phyloP scores from a whole-genome alignment of 2,329 filamentous ascomycete species.

The Microsporum audouinii region DNA sequence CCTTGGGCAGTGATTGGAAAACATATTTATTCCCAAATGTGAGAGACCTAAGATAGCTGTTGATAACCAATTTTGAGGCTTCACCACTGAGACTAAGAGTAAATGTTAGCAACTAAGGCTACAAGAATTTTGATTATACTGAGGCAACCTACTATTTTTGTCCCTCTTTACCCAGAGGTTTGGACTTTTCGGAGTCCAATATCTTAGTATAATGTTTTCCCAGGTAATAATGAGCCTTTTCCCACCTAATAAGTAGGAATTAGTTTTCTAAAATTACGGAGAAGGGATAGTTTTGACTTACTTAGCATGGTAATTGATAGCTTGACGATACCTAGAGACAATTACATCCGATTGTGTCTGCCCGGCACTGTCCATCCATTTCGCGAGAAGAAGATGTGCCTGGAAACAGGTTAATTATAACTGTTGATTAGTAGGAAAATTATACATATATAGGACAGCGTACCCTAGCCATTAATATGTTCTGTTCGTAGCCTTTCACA shows the following conservation, averaged over 20 bases:
- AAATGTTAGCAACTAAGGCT: background rate
- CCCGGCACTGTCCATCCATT: conserved; percentile 92
- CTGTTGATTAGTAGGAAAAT: background rate
- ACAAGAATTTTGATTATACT: background rate
- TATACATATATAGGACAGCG: too few species aligned
- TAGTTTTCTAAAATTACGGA: background rate
- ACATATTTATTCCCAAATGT: conserved; percentile 88
- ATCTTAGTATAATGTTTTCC: conserved; percentile 97
- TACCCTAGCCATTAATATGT: conserved; percentile 39
- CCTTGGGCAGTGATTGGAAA: conserved; percentile 82
- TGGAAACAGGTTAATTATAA: conserved; percentile 24
- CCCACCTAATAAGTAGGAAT: conserved; percentile 51
- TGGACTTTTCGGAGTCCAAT: conserved; percentile 71
- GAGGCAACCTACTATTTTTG: conserved; percentile 47
- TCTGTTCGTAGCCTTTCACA: conserved; percentile 35
- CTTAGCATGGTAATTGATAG: conserved; percentile 39
- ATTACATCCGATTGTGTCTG: conserved; percentile 77
- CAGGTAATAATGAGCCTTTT: conserved; percentile 94
- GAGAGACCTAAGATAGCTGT: conserved; percentile 82
- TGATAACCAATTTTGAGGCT: conserved; percentile 74
- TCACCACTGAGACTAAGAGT: conserved; percentile 57
- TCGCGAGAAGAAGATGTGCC: conserved; percentile 79
- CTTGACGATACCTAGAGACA: conserved; percentile 70
- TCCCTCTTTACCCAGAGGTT: conserved; percentile 64
- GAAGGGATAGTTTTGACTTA: conserved; percentile 9